A percentile compares a stretch with the other conserved stretches of the same genome.
Evolutionary conservation across 2,329 filamentous ascomycete genomes (phyloP).

Genomic region (Fusarium albidum): DNA sequence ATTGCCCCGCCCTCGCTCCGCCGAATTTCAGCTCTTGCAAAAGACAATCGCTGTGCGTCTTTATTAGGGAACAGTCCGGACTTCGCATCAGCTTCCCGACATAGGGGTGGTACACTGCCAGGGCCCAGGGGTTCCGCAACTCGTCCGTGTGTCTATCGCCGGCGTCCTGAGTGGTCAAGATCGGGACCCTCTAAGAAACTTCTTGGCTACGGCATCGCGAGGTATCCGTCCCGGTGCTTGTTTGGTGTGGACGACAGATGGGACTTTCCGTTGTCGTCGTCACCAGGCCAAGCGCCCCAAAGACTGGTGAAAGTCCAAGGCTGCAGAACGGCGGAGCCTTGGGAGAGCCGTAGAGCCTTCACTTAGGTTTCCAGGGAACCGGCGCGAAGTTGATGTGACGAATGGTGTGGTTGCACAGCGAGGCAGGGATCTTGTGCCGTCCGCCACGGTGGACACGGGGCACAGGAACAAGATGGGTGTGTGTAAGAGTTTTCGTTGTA

Average conservation of each 20-base stretch:
- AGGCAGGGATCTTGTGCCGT: slow-evolving; percentile 28
- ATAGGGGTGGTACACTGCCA: slow-evolving; percentile 8
- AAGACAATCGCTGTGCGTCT: slow-evolving; percentile 11
- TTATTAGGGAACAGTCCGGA: slow-evolving; percentile 7
- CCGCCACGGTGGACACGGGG: slow-evolving; percentile 26
- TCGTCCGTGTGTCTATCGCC: slow-evolving; percentile 10
- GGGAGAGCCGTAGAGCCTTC: slow-evolving; percentile 14
- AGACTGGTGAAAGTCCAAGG: slow-evolving; percentile 17
- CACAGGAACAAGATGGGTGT: slow-evolving; percentile 19
- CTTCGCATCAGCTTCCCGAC: slow-evolving; percentile 16
- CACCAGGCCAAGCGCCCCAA: slow-evolving; percentile 4
- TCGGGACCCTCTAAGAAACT: slow-evolving; percentile 11
- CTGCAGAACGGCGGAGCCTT: slow-evolving; percentile 14
- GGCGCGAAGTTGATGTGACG: slow-evolving; percentile 22
- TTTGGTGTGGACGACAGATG: slow-evolving; percentile 22
- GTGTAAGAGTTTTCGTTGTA: no score
- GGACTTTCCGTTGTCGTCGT: not conserved
- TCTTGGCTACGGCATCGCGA: slow-evolving; percentile 13
- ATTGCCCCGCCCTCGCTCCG: slow-evolving; percentile 19
- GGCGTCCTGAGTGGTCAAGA: slow-evolving; percentile 16
- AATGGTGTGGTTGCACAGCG: slow-evolving; percentile 27
- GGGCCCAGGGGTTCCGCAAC: slow-evolving; percentile 10
- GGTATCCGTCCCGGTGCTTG: slow-evolving; percentile 4
- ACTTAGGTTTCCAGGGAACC: slow-evolving; percentile 4
- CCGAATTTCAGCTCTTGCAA: slow-evolving; percentile 13